These are phyloP conservation scores for Lipomyces kockii DNA, from an alignment of 805 yeast species.

Conservation along the genomic window DNA sequence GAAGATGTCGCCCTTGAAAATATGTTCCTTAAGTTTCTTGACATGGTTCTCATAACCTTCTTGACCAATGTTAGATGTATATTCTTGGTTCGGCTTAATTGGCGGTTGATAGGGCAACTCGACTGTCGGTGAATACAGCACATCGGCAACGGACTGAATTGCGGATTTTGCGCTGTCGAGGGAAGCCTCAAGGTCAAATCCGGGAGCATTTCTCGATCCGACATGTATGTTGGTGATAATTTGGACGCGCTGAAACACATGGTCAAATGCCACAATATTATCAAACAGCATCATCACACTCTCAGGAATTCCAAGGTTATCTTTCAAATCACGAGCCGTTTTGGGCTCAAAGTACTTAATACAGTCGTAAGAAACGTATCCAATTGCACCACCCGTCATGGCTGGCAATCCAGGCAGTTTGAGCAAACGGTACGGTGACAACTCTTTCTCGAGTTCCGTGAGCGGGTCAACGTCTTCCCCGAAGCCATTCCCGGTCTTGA, in stretches of 20 bases:
- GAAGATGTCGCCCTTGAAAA: conserved; percentile 88
- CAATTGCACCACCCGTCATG: conserved; percentile 94
- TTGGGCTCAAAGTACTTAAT: conserved; percentile 95
- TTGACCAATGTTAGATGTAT: conserved; percentile 89
- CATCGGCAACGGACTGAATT: conserved; percentile 56
- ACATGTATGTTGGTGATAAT: conserved; percentile 78
- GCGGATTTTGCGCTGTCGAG: conserved; percentile 61
- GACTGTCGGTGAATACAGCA: conserved; percentile 45
- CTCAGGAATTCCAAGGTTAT: conserved; percentile 85
- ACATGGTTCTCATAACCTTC: conserved; percentile 92
- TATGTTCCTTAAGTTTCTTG: conserved; percentile 71
- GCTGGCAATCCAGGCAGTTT: conserved; percentile 81
- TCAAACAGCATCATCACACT: conserved; percentile 91
- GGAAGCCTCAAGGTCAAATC: conserved; percentile 54
- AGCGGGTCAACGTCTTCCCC: conserved; percentile 80
- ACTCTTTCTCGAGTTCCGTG: conserved; percentile 70
- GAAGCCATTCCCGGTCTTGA: conserved; percentile 76
- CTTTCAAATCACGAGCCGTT: conserved; percentile 74
- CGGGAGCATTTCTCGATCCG: conserved; percentile 40
- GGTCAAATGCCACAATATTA: conserved; percentile 87
- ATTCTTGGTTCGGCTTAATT: conserved; percentile 67
- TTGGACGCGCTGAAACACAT: conserved; percentile 91
- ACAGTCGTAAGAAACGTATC: conserved; percentile 95
- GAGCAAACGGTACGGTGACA: conserved; percentile 67
- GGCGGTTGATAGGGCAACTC: conserved; percentile 76